These are phyloP conservation scores for Boletus sp. DNA, from an alignment of 768 basidiomycete genomes.

Conservation along the genomic window DNA sequence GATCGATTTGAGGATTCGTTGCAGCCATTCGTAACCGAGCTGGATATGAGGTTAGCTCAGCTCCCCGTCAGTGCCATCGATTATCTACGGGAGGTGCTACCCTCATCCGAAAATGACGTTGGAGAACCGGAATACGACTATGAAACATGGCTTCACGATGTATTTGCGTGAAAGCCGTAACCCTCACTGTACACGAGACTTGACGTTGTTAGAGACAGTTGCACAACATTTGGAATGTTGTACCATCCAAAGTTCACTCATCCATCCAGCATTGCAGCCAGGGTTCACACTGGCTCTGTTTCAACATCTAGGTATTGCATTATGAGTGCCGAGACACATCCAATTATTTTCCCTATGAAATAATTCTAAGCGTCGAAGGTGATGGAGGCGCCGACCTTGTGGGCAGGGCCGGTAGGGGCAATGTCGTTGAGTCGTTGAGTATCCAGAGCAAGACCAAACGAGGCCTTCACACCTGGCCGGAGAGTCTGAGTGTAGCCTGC, in stretches of 20 bases:
- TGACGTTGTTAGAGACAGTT: background rate
- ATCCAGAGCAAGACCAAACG: constrained; percentile 94
- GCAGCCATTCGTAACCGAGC: constrained; percentile 89
- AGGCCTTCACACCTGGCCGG: constrained; percentile 88
- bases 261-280: background rate
- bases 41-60: constrained; percentile 83
- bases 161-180: constrained; percentile 52
- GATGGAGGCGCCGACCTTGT: constrained; percentile 81
- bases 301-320: constrained; percentile 8
- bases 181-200: background rate
- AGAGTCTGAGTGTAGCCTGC: constrained; percentile 89
- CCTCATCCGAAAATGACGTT: constrained; percentile 45
- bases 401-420: constrained; percentile 58
- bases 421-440: constrained; percentile 85
- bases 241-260: background rate
- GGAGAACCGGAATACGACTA: constrained; percentile 77
- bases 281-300: background rate
- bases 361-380: constrained; percentile 63
- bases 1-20: constrained; percentile 5
- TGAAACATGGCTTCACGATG: constrained; percentile 76
- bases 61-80: constrained; percentile 72
- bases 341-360: constrained; percentile 17
- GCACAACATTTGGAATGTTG: background rate
- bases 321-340: constrained; percentile 11
- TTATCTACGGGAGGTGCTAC: constrained; percentile 83